Percentiles rank a stretch among this genome's conserved stretches.
Conservation (phyloP, 164 flowering plant genomes). For the Magnolia sinica region DNA sequence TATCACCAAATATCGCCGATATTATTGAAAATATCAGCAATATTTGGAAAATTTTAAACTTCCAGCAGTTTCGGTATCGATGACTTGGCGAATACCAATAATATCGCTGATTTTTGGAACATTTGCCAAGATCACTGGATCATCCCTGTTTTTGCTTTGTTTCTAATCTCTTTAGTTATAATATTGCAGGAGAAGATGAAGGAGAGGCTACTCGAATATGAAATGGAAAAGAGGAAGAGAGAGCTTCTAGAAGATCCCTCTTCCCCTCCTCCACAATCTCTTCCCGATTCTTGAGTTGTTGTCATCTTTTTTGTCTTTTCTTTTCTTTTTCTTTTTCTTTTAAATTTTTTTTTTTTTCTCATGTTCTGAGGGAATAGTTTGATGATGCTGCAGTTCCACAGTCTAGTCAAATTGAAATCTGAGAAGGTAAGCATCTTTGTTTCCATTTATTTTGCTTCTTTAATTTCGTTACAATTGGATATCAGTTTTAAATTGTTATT, state of each 20-base stretch:
- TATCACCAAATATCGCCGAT: no score
- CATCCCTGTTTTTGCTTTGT: no score
- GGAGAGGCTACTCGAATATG: slow-evolving; percentile 22
- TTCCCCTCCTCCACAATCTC: neutral
- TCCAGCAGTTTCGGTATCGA: no score
- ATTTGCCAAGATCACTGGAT: no score
- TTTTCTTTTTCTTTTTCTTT: neutral
- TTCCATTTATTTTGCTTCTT: neutral
- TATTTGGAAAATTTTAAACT: no score
- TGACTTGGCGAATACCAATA: no score
- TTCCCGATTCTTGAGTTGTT: neutral
- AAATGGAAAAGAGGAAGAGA: slow-evolving; percentile 10
- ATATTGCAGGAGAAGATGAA: slow-evolving; percentile 24
- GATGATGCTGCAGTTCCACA: neutral
- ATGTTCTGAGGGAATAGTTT: neutral
- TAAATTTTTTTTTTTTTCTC: neutral
- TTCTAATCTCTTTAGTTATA: no score
- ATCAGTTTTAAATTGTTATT: neutral
- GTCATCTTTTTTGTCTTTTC: neutral
- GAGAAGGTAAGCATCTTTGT: neutral
- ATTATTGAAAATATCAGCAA: no score
- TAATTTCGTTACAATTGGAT: neutral
- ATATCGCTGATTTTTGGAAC: no score
- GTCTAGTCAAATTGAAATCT: neutral
- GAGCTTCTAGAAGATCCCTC: neutral